Evolutionary conservation across 129 eudicot genomes (phyloP).

Genomic region (Oenanthe sinensis): DNA sequence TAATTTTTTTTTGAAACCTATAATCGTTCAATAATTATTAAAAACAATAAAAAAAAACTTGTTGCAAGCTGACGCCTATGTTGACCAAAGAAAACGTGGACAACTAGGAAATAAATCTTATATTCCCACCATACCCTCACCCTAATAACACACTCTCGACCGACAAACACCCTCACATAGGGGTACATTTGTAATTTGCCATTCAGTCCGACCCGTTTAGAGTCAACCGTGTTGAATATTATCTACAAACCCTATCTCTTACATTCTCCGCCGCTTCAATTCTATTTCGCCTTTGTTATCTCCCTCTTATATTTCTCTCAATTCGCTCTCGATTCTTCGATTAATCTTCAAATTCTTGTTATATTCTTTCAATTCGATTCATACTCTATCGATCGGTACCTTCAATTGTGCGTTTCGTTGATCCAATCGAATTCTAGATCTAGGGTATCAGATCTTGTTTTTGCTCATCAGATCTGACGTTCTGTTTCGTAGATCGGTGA

Average conservation of each 20-base stretch:
- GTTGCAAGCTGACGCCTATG: background rate
- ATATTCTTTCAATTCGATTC: constrained; percentile 26
- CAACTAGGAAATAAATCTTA: background rate
- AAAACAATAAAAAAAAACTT: too few relatives aligned
- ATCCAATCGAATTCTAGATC: constrained; percentile 19
- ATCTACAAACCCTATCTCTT: constrained; percentile 24
- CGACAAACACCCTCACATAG: too few relatives aligned
- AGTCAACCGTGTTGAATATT: background rate
- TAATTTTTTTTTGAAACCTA: too few relatives aligned
- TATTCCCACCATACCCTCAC: background rate
- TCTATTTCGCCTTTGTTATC: constrained; percentile 11
- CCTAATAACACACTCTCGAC: background rate
- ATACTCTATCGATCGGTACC: constrained; percentile 31
- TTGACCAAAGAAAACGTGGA: background rate
- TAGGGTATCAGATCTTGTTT: constrained; percentile 30
- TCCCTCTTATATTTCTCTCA: constrained; percentile 13
- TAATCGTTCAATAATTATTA: too few relatives aligned
- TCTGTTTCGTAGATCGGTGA: constrained; percentile 9
- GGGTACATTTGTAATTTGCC: background rate
- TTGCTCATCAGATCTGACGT: constrained; percentile 20
- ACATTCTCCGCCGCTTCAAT: constrained; percentile 8
- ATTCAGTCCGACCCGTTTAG: constrained; percentile 15
- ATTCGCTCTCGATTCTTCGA: constrained; percentile 15
- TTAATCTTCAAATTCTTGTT: constrained; percentile 5
- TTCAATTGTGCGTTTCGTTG: constrained; percentile 20